Percentiles rank a stretch among this genome's conserved stretches.
These are phyloP conservation scores for Leptomonas pyrrhocoris DNA, from an alignment of 208 protist species.

Conservation along the genomic window DNA sequence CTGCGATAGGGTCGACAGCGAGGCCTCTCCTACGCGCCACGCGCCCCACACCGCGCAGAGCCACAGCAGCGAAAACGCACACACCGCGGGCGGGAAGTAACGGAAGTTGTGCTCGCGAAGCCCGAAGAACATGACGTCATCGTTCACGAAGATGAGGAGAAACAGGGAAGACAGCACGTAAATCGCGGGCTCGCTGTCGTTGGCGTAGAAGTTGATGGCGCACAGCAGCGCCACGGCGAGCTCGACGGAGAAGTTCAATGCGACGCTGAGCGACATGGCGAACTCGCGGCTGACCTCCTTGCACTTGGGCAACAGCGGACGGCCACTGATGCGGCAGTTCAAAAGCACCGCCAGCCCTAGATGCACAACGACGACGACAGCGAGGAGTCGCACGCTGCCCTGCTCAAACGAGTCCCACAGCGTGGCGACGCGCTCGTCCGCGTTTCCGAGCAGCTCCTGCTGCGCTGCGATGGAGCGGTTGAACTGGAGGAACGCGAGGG, in stretches of 20 bases:
- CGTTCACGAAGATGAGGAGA: constrained; percentile 77
- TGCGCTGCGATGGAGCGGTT: constrained; percentile 23
- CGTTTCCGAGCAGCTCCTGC: constrained; percentile 38
- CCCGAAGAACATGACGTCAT: constrained; percentile 54
- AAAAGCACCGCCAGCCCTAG: constrained; percentile 74
- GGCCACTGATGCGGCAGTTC: constrained; percentile 58
- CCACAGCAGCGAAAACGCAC: constrained; percentile 52
- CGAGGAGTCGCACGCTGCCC: constrained; percentile 59
- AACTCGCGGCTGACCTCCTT: constrained; percentile 36
- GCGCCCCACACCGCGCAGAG: constrained; percentile 48
- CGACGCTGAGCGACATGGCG: constrained; percentile 37
- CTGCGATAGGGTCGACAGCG: constrained; percentile 15
- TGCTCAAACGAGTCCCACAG: constrained; percentile 71
- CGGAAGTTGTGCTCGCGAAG: constrained; percentile 54
- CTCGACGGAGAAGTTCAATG: constrained; percentile 64
- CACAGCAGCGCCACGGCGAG: constrained; percentile 51
- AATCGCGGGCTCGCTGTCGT: constrained; percentile 67
- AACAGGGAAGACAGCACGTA: constrained; percentile 62
- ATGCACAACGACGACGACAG: constrained; percentile 48
- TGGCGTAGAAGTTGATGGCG: constrained; percentile 61
- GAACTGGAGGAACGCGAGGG: constrained; percentile 35
- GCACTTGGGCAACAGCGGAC: constrained; percentile 57
- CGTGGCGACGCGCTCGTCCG: constrained; percentile 20
- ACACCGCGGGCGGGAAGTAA: constrained; percentile 68
- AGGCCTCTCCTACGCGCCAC: constrained; percentile 28